Evolutionary conservation across 2,329 filamentous ascomycete species (phyloP), one percentile per base, ranked within the genome.

Genomic region (Escovopsis sp.): DNA sequence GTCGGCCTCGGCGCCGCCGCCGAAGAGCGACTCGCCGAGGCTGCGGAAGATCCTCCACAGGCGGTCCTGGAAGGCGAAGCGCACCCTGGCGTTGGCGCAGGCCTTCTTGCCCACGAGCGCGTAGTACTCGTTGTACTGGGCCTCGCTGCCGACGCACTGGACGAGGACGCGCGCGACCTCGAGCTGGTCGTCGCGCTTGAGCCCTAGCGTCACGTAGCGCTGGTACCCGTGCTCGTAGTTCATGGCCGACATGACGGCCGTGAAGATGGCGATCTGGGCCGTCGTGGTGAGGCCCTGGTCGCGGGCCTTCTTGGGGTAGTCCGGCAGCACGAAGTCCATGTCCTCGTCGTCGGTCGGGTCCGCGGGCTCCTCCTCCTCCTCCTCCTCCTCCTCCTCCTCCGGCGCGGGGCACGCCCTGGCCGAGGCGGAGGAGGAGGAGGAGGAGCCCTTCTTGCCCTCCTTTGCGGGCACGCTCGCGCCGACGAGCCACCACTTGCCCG

Each of bases 401-500:
- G n/a, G n/a, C n/a, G n/a, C n/a, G n/a, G n/a, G n/a, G n/a, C n/a
- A n/a, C n/a, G n/a, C n/a, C n/a, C n/a, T n/a, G 33, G 51, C 52
- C 34, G n/a, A 39, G 36, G 18, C 47, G 41, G 12, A 49, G 45
- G 37, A 52, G 43, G 37, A 51, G 41, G 30, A 49, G 51, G 5
- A 51, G 45, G 33, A 6, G 18, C 41, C 39, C 32, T 39, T 33
- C 18, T 40, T 33, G 30, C 36, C 45, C 19, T 46, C 42, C 40
- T 58, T 62, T 18, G 46, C 74, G 4, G 72, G 66, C 76, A 89
- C 95, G 60, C 87, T 94, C n/a, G 91, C 89, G 41, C 91, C 91
- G 5, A 96, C 85, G 18, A 96, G 75, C 91, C 91, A 98, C 91
- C 91, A 98, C 65, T 94, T 95, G 1, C 91, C 91, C 56, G 81